These are phyloP conservation scores for Dictyophora rubrovolvata DNA, from an alignment of 768 basidiomycete species.

Conservation along the genomic window DNA sequence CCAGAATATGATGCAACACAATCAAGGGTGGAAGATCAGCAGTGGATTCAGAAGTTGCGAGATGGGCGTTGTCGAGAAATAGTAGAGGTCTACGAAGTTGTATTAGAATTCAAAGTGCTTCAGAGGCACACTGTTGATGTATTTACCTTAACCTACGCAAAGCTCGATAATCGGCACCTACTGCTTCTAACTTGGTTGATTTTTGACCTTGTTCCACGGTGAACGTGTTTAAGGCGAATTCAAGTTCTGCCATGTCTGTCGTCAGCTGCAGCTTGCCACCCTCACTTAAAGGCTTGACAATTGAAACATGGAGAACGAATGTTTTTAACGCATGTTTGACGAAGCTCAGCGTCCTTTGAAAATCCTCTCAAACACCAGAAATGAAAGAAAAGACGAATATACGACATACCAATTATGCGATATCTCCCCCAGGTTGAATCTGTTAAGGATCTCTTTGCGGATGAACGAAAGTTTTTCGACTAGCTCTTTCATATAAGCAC, in stretches of 20 bases:
- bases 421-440: conserved; percentile 63
- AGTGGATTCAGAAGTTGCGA: conserved; percentile 59
- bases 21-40: conserved; percentile 75
- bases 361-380: not conserved
- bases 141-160: conserved; percentile 78
- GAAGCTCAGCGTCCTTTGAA: conserved; percentile 47
- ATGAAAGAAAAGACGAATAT: conserved; percentile 1
- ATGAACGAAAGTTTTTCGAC: conserved; percentile 80
- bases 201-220: conserved; percentile 45
- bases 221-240: conserved; percentile 83
- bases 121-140: too few species aligned
- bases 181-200: conserved; percentile 56
- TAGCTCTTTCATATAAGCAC: conserved; percentile 86
- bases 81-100: conserved; percentile 55
- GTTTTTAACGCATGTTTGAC: conserved; percentile 72
- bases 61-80: conserved; percentile 71
- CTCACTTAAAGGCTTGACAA: conserved; percentile 85
- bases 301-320: conserved; percentile 91
- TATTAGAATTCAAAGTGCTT: not conserved
- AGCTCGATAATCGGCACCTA: conserved; percentile 81
- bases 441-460: conserved; percentile 63
- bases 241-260: conserved; percentile 92
- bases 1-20: conserved; percentile 85
- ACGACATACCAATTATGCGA: conserved; percentile 61
- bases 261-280: conserved; percentile 89